Evolutionary conservation across 768 basidiomycete genomes (phyloP).

Genomic region (Cytidiella melzeri): DNA sequence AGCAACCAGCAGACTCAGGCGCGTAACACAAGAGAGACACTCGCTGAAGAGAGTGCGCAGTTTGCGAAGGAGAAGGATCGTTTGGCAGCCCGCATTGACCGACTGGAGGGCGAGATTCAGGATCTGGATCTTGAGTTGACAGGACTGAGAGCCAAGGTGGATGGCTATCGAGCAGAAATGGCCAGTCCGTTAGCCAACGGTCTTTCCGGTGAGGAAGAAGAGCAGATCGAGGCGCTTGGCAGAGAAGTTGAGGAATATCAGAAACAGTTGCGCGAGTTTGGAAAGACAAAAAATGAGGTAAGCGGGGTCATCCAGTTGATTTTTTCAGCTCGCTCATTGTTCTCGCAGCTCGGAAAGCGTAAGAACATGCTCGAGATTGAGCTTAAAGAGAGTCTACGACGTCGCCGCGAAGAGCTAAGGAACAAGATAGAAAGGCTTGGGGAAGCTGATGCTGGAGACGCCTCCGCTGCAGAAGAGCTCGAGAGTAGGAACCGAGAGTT

Average conservation of each 20-base stretch:
- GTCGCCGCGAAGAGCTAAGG: conserved; percentile 74
- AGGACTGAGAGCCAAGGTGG: conserved; percentile 53
- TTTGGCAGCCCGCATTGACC: conserved; percentile 49
- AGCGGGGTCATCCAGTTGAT: conserved; percentile 17
- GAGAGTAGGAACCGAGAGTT: conserved; percentile 68
- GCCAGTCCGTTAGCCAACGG: conserved; percentile 68
- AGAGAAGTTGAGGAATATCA: conserved; percentile 73
- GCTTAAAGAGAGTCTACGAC: conserved; percentile 80
- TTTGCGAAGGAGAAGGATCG: conserved; percentile 68
- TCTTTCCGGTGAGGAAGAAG: conserved; percentile 68
- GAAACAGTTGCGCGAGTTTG: conserved; percentile 62
- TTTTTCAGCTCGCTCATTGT: not conserved
- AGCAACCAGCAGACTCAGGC: conserved; percentile 67
- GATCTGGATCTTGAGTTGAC: conserved; percentile 71
- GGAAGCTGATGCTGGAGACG: conserved; percentile 49
- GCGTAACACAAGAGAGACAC: conserved; percentile 57
- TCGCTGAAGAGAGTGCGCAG: conserved; percentile 54
- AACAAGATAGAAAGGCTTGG: conserved; percentile 71
- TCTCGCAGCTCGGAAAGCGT: conserved; percentile 35
- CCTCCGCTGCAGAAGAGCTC: conserved; percentile 58
- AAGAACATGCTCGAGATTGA: conserved; percentile 89
- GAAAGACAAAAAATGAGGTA: conserved; percentile 67
- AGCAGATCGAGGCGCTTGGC: conserved; percentile 55
- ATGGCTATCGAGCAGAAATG: conserved; percentile 65
- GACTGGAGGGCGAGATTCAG: conserved; percentile 59